Conservation (phyloP, 257 asterid genomes). For the Solanum medicagineum region DNA sequence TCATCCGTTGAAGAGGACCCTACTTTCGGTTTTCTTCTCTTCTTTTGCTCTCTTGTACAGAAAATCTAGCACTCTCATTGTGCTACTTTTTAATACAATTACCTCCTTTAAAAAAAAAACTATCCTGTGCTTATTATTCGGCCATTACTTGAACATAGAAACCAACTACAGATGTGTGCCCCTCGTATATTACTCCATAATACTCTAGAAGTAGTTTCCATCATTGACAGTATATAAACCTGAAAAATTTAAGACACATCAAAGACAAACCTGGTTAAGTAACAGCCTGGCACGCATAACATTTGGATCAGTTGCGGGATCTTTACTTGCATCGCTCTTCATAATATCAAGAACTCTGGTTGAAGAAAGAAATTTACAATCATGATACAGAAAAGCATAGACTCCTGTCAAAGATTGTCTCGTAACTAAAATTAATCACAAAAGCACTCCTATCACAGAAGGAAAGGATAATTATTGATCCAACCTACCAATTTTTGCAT, state of each 20-base stretch:
- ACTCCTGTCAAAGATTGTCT: background rate
- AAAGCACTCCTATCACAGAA: background rate
- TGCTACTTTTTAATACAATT: background rate
- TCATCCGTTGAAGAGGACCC: background rate
- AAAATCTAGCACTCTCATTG: background rate
- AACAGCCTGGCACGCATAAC: slow-evolving; percentile 61
- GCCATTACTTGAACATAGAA: background rate
- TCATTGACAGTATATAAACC: background rate
- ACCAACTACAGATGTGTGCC: background rate
- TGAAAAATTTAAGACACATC: background rate
- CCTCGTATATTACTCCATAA: background rate
- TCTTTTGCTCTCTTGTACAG: background rate
- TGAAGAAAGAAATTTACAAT: background rate
- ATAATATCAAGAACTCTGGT: slow-evolving; percentile 81
- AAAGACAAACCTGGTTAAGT: slow-evolving; percentile 51
- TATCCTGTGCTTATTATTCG: no score
- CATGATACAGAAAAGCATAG: background rate
- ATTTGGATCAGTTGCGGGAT: slow-evolving; percentile 60
- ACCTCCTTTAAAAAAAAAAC: background rate
- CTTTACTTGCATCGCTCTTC: slow-evolving; percentile 70
- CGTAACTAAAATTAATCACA: background rate
- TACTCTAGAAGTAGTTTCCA: background rate
- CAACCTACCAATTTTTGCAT: background rate
- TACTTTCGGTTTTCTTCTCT: background rate
- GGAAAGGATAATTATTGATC: background rate